Conservation (phyloP, 2,329 filamentous ascomycete genomes). For the Microdochium nivale region DNA sequence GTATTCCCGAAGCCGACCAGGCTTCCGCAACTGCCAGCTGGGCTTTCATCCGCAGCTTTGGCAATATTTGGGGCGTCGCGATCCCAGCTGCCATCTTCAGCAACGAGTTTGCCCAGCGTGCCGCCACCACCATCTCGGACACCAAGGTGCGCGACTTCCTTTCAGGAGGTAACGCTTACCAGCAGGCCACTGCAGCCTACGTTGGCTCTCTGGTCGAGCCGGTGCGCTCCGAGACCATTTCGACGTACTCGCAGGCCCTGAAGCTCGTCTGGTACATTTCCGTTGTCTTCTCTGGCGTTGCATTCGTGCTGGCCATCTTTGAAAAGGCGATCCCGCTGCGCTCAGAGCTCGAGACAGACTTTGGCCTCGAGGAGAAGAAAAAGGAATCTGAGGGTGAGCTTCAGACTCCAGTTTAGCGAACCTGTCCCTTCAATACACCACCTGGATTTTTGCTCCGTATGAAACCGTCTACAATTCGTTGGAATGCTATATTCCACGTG, state of each 20-base stretch:
- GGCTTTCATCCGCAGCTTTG: slow-evolving; percentile 30
- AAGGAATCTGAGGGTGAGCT: not conserved
- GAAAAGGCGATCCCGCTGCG: slow-evolving; percentile 26
- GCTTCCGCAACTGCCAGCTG: slow-evolving; percentile 23
- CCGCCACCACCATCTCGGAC: slow-evolving; percentile 4
- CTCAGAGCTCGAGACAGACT: slow-evolving; percentile 27
- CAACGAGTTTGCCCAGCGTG: slow-evolving; percentile 5
- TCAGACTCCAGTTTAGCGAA: not conserved
- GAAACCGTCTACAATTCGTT: not conserved
- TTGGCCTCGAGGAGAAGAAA: slow-evolving; percentile 22
- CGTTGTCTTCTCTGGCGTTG: slow-evolving; percentile 19
- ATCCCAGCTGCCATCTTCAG: slow-evolving; percentile 21
- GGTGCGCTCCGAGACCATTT: slow-evolving; percentile 16
- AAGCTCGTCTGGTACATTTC: slow-evolving; percentile 27
- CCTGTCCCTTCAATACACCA: not conserved
- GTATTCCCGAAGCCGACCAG: slow-evolving; percentile 16
- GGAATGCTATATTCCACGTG: too few relatives aligned
- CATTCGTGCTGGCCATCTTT: slow-evolving; percentile 23
- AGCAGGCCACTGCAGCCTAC: slow-evolving; percentile 9
- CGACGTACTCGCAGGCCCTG: slow-evolving; percentile 22
- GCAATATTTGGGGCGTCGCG: slow-evolving; percentile 30
- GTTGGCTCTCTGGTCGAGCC: slow-evolving; percentile 7
- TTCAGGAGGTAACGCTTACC: slow-evolving; percentile 10
- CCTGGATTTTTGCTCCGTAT: not conserved
- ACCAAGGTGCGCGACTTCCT: slow-evolving; percentile 4